Conservation (phyloP, 169 alveolate species). For the Plasmodium yoelii region DNA sequence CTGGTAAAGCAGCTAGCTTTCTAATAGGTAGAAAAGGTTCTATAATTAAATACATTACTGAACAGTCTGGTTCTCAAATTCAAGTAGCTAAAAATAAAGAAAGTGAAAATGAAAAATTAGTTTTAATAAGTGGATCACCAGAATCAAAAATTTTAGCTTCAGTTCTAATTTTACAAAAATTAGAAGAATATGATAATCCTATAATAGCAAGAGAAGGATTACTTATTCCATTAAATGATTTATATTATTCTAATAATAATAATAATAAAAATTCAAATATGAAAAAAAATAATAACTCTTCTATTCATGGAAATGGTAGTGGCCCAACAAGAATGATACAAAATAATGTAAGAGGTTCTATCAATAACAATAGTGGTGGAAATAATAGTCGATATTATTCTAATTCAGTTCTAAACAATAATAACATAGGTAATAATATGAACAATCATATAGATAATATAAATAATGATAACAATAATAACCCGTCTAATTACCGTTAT, state of each 20-base stretch:
- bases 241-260: constrained; percentile 2
- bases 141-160: constrained; percentile 70
- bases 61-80: constrained; percentile 70
- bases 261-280: constrained; percentile 3
- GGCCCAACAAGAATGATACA: constrained; percentile 4
- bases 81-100: constrained; percentile 75
- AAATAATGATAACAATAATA: background rate
- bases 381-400: constrained; percentile 12
- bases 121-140: constrained; percentile 66
- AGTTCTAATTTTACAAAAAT: constrained; percentile 53
- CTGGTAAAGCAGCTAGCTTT: constrained; percentile 76
- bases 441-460: background rate
- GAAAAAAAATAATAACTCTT: constrained; percentile 14
- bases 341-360: background rate
- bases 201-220: constrained; percentile 63
- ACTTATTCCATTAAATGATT: constrained; percentile 60
- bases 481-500: constrained; percentile 5
- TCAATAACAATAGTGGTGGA: background rate
- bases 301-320: background rate
- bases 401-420: background rate
- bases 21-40: constrained; percentile 71
- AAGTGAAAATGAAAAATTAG: constrained; percentile 74
- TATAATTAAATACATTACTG: constrained; percentile 60
- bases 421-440: background rate
- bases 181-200: constrained; percentile 70